phyloP scores from a whole-genome alignment of 2,329 filamentous ascomycete genomes.

The Cryphonectria japonica region DNA sequence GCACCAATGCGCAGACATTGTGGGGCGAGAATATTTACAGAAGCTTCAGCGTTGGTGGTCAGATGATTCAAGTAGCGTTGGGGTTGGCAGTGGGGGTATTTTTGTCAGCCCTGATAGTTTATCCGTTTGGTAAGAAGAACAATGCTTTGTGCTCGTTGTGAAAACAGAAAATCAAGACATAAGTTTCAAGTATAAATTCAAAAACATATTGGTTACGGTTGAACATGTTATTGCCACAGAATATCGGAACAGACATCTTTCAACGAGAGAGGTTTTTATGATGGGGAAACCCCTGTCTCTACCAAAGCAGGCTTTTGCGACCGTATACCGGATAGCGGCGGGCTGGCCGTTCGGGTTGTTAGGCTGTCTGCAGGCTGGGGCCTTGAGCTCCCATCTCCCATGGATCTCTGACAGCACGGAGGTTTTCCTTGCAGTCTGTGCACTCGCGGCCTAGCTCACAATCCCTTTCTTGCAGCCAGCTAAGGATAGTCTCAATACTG shows the following conservation, averaged over 20 bases:
- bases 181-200: background rate
- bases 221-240: no score
- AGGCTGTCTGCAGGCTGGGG: background rate
- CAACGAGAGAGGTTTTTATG: no score
- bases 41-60: conserved; percentile 15
- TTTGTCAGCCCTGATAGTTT: conserved; percentile 5
- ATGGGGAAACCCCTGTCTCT: no score
- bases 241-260: no score
- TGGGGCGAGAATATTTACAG: conserved; percentile 14
- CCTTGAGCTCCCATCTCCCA: background rate
- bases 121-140: conserved; percentile 10
- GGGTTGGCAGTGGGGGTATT: conserved; percentile 11
- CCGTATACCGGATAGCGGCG: background rate
- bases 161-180: background rate
- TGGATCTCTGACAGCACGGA: background rate
- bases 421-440: background rate
- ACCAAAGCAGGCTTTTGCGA: no score
- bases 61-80: conserved; percentile 22
- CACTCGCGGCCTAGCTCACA: background rate
- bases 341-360: background rate
- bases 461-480: background rate
- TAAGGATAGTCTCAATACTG: background rate
- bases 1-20: background rate
- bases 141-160: conserved; percentile 11
- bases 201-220: no score